These are phyloP conservation scores for Mycena epipterygia DNA, from an alignment of 768 basidiomycete species.

Conservation along the genomic window DNA sequence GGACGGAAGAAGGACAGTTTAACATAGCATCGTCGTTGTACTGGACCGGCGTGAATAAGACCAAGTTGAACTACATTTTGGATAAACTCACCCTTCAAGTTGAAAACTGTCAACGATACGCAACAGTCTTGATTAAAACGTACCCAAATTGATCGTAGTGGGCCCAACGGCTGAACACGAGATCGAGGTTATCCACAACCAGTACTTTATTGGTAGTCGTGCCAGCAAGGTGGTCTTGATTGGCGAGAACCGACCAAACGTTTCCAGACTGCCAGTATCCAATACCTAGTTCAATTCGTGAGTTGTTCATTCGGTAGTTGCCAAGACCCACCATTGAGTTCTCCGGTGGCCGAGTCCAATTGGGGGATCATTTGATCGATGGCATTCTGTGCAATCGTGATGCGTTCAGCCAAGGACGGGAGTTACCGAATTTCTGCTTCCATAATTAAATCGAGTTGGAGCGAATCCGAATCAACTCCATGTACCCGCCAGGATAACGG, in stretches of 20 bases:
- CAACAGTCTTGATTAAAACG: neutral
- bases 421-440: slow-evolving; percentile 57
- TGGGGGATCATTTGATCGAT: slow-evolving; percentile 57
- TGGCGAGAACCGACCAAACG: slow-evolving; percentile 64
- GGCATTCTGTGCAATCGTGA: slow-evolving; percentile 57
- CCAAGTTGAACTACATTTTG: neutral
- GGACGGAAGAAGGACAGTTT: no score
- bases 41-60: no score
- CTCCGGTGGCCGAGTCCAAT: slow-evolving; percentile 50
- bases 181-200: slow-evolving; percentile 57
- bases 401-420: slow-evolving; percentile 53
- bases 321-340: slow-evolving; percentile 56
- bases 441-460: neutral
- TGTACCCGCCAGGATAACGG: slow-evolving; percentile 60
- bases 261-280: slow-evolving; percentile 69
- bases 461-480: neutral
- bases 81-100: slow-evolving; percentile 30
- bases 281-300: slow-evolving; percentile 50
- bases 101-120: neutral
- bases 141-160: no score
- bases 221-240: slow-evolving; percentile 57
- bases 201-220: slow-evolving; percentile 52
- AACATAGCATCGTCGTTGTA: no score
- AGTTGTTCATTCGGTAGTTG: neutral
- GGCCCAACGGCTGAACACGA: slow-evolving; percentile 46